Evolutionary conservation across 495 filamentous ascomycete species (phyloP).

Genomic region (Durotheca rogersii): DNA sequence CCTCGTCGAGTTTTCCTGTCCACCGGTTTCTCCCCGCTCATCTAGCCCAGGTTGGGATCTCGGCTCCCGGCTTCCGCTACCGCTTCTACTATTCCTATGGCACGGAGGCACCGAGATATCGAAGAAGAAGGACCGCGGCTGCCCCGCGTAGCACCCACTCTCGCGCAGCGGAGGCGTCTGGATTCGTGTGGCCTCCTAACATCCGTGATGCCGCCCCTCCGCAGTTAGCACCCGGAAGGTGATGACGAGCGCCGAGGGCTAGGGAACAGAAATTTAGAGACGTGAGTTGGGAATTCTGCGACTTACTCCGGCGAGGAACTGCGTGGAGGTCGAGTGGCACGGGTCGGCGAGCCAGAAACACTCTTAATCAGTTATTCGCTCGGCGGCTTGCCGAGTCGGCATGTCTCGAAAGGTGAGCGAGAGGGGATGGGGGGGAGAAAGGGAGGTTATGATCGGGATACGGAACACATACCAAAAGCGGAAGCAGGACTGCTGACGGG

Average conservation of each 20-base stretch:
- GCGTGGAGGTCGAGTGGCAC: conserved; percentile 7
- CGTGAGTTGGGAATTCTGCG: background rate
- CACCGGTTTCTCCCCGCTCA: no score
- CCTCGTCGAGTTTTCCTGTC: no score
- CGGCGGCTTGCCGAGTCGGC: no score
- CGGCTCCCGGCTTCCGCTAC: no score
- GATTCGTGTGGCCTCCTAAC: conserved; percentile 49
- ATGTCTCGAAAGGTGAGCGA: no score
- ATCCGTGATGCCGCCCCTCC: background rate
- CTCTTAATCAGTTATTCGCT: no score
- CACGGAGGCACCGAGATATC: conserved; percentile 38
- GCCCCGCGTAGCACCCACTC: conserved; percentile 21
- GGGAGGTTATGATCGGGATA: no score
- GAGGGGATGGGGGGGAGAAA: no score
- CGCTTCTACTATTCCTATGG: background rate
- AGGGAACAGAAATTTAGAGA: background rate
- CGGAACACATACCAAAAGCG: conserved; percentile 27
- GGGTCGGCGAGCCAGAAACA: conserved; percentile 5
- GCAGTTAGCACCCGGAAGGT: background rate
- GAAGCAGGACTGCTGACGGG: conserved; percentile 34
- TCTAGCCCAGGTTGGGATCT: no score
- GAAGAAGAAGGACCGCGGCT: conserved; percentile 51
- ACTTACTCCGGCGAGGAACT: conserved; percentile 35
- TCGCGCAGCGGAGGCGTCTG: conserved; percentile 48
- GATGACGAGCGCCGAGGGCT: background rate